Percentiles rank a stretch among this genome's conserved stretches.
These are phyloP conservation scores for Xylariaceae sp. DNA, from an alignment of 2,329 filamentous ascomycete genomes.

Conservation along the genomic window DNA sequence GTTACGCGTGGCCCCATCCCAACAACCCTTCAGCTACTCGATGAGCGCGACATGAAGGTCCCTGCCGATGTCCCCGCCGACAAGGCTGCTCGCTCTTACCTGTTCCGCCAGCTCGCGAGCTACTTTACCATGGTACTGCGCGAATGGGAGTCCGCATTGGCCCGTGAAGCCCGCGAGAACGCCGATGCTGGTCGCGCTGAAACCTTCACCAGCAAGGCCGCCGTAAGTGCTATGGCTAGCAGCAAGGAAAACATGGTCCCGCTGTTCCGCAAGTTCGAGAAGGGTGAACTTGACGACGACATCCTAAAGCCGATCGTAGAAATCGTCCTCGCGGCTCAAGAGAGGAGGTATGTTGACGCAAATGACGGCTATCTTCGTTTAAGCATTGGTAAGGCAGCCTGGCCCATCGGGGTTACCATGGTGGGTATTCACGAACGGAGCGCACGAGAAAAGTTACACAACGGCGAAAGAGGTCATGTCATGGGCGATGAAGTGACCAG, in stretches of 20 bases:
- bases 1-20: conserved; percentile 77
- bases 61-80: conserved; percentile 57
- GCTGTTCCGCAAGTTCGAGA: conserved; percentile 85
- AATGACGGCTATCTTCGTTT: conserved; percentile 92
- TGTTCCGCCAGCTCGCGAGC: conserved; percentile 84
- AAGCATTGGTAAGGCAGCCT: conserved; percentile 93
- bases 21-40: conserved; percentile 73
- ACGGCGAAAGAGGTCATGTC: conserved; percentile 85
- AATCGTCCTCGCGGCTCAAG: conserved; percentile 87
- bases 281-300: conserved; percentile 70
- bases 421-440: conserved; percentile 98
- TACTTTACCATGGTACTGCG: conserved; percentile 96
- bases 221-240: conserved; percentile 79
- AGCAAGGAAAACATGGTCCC: conserved; percentile 85
- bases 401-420: conserved; percentile 99
- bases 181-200: conserved; percentile 20
- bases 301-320: conserved; percentile 81
- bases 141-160: conserved; percentile 80
- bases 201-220: conserved; percentile 75
- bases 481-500: conserved; percentile 95
- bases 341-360: conserved; percentile 88
- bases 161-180: conserved; percentile 46
- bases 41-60: conserved; percentile 87
- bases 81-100: conserved; percentile 59
- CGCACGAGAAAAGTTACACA: conserved; percentile 90